Conservation (phyloP, 2,329 filamentous ascomycete genomes). For the Pochonia chlamydosporia region DNA sequence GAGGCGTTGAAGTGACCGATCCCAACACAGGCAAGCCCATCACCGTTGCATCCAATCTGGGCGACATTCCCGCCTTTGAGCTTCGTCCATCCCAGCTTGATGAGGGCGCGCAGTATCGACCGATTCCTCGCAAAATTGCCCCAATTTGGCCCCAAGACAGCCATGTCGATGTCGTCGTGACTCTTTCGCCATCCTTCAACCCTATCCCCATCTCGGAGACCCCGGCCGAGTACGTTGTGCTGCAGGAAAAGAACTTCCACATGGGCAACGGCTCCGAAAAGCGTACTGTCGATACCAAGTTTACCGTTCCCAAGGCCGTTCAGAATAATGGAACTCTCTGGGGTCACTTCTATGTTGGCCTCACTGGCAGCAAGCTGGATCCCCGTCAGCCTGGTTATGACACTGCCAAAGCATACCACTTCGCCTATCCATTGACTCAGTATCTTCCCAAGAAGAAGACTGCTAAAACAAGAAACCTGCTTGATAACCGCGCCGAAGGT, state of each 20-base stretch:
- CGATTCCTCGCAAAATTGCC: slow-evolving; percentile 64
- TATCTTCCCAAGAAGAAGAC: slow-evolving; percentile 89
- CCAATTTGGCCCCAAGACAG: slow-evolving; percentile 84
- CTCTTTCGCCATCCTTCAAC: slow-evolving; percentile 70
- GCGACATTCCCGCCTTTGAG: slow-evolving; percentile 57
- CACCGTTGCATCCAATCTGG: slow-evolving; percentile 47
- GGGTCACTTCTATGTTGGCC: slow-evolving; percentile 86
- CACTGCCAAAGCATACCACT: slow-evolving; percentile 71
- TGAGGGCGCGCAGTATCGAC: slow-evolving; percentile 57
- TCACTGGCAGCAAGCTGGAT: slow-evolving; percentile 71
- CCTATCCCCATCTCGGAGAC: slow-evolving; percentile 62
- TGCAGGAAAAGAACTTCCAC: slow-evolving; percentile 75
- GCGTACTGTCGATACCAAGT: slow-evolving; percentile 69
- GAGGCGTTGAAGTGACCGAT: slow-evolving; percentile 42
- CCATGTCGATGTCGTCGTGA: slow-evolving; percentile 75
- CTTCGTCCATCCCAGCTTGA: slow-evolving; percentile 56
- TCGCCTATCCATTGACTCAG: slow-evolving; percentile 78
- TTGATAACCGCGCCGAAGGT: slow-evolving; percentile 46
- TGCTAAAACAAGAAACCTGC: slow-evolving; percentile 78
- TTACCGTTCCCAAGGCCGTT: slow-evolving; percentile 70
- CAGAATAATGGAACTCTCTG: slow-evolving; percentile 92
- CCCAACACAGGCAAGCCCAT: slow-evolving; percentile 45
- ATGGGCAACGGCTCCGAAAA: slow-evolving; percentile 75
- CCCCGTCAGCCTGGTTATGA: slow-evolving; percentile 69
- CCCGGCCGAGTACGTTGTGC: slow-evolving; percentile 62